Conservation (phyloP, 2,329 filamentous ascomycete genomes). For the Aspergillus sp. region DNA sequence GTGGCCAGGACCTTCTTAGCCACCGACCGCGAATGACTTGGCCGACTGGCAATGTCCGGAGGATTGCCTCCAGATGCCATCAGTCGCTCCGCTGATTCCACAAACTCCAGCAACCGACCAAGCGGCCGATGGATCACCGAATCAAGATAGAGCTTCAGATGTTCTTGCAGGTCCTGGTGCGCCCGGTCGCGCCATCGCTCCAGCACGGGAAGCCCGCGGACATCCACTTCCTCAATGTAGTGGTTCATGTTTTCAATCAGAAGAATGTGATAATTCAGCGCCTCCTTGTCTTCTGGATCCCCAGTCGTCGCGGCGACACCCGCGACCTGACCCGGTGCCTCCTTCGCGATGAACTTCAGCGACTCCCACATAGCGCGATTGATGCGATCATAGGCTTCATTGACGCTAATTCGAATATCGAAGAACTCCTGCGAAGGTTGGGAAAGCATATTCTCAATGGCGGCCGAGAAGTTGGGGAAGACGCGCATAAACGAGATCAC, state of each 20-base stretch:
- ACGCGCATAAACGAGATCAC: constrained; percentile 94
- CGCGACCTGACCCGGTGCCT: constrained; percentile 59
- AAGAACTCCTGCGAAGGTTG: constrained; percentile 54
- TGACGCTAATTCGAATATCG: constrained; percentile 73
- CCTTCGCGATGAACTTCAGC: constrained; percentile 87
- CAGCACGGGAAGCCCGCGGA: constrained; percentile 70
- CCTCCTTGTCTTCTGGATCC: constrained; percentile 91
- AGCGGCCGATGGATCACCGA: constrained; percentile 86
- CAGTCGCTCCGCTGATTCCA: constrained; percentile 80
- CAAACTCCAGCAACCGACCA: constrained; percentile 85
- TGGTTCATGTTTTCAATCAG: constrained; percentile 99
- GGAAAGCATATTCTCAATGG: constrained; percentile 79
- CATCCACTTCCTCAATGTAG: constrained; percentile 87
- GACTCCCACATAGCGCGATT: constrained; percentile 97
- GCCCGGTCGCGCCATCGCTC: constrained; percentile 81
- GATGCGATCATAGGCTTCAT: constrained; percentile 83
- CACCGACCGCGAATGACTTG: constrained; percentile 75
- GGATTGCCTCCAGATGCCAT: constrained; percentile 58
- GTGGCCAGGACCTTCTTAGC: constrained; percentile 83
- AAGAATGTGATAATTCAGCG: constrained; percentile 94
- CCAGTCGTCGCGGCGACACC: constrained; percentile 47
- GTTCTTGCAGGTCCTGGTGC: constrained; percentile 74
- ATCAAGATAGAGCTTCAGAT: constrained; percentile 82
- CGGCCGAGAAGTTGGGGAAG: constrained; percentile 81
- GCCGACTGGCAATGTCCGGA: constrained; percentile 69